Evolutionary conservation across 257 asterid genomes (phyloP).

Genomic region (Fraxinus excelsior): DNA sequence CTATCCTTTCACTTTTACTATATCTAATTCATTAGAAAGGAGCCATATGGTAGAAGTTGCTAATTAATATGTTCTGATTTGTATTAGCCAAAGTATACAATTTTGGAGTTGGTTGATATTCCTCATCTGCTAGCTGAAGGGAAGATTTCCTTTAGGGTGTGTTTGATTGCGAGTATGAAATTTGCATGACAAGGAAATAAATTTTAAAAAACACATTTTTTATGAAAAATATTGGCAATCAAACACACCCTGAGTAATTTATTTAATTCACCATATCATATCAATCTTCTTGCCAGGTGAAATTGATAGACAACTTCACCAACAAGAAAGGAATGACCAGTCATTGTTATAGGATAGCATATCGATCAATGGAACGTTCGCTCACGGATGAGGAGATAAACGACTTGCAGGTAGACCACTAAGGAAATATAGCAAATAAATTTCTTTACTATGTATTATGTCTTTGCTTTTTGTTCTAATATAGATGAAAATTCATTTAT

Average conservation of each 20-base stretch:
- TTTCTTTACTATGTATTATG: background rate
- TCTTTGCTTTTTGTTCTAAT: background rate
- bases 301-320: conserved; percentile 72
- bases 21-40: background rate
- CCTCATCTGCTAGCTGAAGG: background rate
- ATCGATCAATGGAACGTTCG: conserved; percentile 94
- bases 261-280: background rate
- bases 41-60: background rate
- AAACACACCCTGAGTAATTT: too few relatives aligned
- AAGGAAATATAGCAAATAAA: background rate
- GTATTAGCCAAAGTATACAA: background rate
- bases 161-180: too few relatives aligned
- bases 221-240: too few relatives aligned
- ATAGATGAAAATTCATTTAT: background rate
- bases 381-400: conserved; percentile 94
- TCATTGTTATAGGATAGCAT: conserved; percentile 85
- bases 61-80: too few relatives aligned
- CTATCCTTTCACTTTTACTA: too few relatives aligned
- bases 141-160: background rate
- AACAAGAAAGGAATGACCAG: conserved; percentile 96
- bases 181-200: too few relatives aligned
- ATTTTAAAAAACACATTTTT: too few relatives aligned
- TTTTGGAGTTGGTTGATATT: background rate
- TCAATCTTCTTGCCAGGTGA: conserved; percentile 46
- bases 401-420: conserved; percentile 70